These are phyloP conservation scores for Zygnema cylindricum DNA, from an alignment of 139 green algal species.

Conservation along the genomic window DNA sequence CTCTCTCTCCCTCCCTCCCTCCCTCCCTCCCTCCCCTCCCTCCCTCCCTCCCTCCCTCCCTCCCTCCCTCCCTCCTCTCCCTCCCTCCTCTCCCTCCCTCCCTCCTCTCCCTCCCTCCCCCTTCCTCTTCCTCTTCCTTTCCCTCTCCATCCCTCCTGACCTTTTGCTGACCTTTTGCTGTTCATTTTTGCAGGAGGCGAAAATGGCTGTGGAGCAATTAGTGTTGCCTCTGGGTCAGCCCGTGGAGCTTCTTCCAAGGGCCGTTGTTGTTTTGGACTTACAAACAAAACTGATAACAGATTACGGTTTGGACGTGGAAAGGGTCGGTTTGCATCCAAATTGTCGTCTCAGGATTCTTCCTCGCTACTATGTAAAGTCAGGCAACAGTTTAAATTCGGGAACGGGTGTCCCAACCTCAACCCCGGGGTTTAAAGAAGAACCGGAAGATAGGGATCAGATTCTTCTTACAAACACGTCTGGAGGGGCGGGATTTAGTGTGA, in stretches of 20 bases:
- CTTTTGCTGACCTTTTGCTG: too few species aligned
- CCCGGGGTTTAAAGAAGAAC: not conserved
- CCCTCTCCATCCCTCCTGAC: too few species aligned
- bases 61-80: too few species aligned
- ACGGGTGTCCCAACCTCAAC: not conserved
- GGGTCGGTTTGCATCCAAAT: conserved; percentile 13
- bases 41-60: too few species aligned
- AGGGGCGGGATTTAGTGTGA: conserved; percentile 6
- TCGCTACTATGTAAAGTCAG: not conserved
- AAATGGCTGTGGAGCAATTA: conserved; percentile 50
- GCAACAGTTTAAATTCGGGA: not conserved
- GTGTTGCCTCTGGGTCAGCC: conserved; percentile 34
- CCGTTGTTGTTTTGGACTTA: conserved; percentile 9
- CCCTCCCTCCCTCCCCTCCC: too few species aligned
- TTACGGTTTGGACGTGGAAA: conserved; percentile 36
- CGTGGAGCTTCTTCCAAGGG: conserved; percentile 48
- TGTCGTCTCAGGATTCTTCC: conserved; percentile 56
- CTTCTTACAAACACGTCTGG: too few species aligned
- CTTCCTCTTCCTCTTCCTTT: too few species aligned
- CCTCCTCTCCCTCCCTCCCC: too few species aligned
- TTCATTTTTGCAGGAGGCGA: conserved; percentile 53
- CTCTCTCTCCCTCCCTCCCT: too few species aligned
- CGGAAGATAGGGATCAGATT: not conserved
- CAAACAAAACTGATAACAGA: conserved; percentile 43
- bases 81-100: too few species aligned